phyloP scores from a whole-genome alignment of 768 basidiomycete genomes.

The Calocera viscosa region DNA sequence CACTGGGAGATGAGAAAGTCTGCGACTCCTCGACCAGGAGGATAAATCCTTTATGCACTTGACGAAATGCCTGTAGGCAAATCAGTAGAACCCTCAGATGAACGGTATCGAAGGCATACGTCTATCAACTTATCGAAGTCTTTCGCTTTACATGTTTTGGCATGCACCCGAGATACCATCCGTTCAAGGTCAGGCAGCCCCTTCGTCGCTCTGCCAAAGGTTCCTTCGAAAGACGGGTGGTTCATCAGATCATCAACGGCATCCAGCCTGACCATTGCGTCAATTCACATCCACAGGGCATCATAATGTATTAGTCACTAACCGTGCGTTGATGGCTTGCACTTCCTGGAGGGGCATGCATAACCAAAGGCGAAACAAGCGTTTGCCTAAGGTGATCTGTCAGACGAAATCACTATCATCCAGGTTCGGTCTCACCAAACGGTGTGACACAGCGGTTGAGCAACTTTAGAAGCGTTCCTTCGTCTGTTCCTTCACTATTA shows the following conservation, averaged over 20 bases:
- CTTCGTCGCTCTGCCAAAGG: conserved; percentile 65
- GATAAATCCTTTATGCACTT: conserved; percentile 38
- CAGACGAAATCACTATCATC: neutral
- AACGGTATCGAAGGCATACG: conserved; percentile 33
- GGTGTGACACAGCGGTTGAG: conserved; percentile 79
- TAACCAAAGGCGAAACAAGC: conserved; percentile 93
- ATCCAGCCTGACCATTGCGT: conserved; percentile 50
- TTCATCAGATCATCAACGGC: conserved; percentile 85
- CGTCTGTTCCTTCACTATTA: conserved; percentile 88
- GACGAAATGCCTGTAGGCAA: conserved; percentile 69
- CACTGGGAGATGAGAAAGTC: conserved; percentile 62
- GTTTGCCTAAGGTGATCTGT: conserved; percentile 48
- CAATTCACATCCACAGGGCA: conserved; percentile 12
- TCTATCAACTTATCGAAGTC: conserved; percentile 77
- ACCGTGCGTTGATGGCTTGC: conserved; percentile 81
- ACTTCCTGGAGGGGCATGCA: conserved; percentile 80
- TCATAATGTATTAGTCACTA: conserved; percentile 14
- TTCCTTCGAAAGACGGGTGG: conserved; percentile 60
- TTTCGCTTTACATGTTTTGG: conserved; percentile 72
- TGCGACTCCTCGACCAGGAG: conserved; percentile 53
- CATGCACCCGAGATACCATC: conserved; percentile 88
- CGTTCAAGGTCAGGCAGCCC: conserved; percentile 86
- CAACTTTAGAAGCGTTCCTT: conserved; percentile 75
- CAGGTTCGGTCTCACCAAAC: conserved; percentile 47
- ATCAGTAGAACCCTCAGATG: neutral